Conservation (phyloP, 1,284 basidiomycete species). For the Neotropicomus parvogracilis region DNA sequence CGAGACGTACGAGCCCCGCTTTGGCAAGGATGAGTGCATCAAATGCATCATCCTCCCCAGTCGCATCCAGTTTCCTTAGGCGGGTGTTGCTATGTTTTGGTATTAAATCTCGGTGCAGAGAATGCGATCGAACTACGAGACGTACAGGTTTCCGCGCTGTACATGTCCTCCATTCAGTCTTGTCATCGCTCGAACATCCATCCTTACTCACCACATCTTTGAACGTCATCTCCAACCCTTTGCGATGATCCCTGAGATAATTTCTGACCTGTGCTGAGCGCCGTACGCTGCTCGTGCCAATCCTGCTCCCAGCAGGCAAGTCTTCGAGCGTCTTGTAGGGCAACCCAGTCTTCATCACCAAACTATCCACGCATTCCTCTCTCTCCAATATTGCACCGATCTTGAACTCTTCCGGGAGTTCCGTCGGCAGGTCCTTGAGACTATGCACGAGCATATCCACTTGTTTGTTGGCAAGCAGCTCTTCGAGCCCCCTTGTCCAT, state of each 20-base stretch:
- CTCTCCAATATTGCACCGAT: slow-evolving; percentile 85
- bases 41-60: slow-evolving; percentile 65
- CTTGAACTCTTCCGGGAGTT: slow-evolving; percentile 79
- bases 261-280: slow-evolving; percentile 89
- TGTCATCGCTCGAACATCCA: neutral
- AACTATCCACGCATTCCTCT: slow-evolving; percentile 86
- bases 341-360: slow-evolving; percentile 83
- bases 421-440: slow-evolving; percentile 93
- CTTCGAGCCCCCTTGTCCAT: slow-evolving; percentile 96
- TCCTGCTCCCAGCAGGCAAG: slow-evolving; percentile 82
- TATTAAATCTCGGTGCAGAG: slow-evolving; percentile 7
- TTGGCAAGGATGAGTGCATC: slow-evolving; percentile 91
- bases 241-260: slow-evolving; percentile 57
- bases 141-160: slow-evolving; percentile 77
- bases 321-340: slow-evolving; percentile 78
- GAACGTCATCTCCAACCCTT: slow-evolving; percentile 56
- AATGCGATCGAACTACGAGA: slow-evolving; percentile 7
- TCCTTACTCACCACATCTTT: slow-evolving; percentile 76
- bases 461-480: slow-evolving; percentile 63
- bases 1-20: slow-evolving; percentile 87
- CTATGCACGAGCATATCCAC: slow-evolving; percentile 95
- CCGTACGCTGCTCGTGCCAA: slow-evolving; percentile 93
- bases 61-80: slow-evolving; percentile 86
- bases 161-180: slow-evolving; percentile 5
- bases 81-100: slow-evolving; percentile 70